Base-by-base conservation (phyloP, 345 rosid genomes). In the Crucihimalaya himalaica region DNA sequence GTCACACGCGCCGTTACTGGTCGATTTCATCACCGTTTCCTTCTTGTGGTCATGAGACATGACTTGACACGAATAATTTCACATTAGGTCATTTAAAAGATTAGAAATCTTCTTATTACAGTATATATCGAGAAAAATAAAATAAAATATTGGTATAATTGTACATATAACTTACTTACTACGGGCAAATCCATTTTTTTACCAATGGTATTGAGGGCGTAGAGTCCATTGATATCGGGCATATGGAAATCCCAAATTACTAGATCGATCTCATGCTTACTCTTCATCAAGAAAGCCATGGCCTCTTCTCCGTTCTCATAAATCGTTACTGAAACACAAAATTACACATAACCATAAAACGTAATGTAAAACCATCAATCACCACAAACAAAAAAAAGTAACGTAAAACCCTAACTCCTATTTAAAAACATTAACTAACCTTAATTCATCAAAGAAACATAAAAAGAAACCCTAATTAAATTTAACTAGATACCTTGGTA, bases 191-290 rank as follows among this genome's bases (percentile, higher is more conserved):
- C 43, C 58, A 62, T 68, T 6, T 43, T 42, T 61, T 52, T 62
- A 34, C 13, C 10, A 35, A 68, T 53, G 64, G 19, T 31, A 5
- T 40, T 61, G 50, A 76, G 74, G 62, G 79, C 79, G 13, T 68
- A 27, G 14, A 53, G 31, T 43, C 31, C 79, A 69, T 61, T 54
- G 35, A 68, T 61, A 14, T 50, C 39, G 3, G 54, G 63, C 48
- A 68, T 39, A 52, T 75, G 56, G 46, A 52, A 62, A 62, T 76
- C 79, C 79, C 74, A 76, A 51, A 76, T 19, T 37, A 76, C 74
- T 13, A 76, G 27, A 43, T 68, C 79, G 9, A 69, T 18, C 64
- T 61, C 70, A 31, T 68, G 63, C 56, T 68, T 76, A 11, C 19
- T 61, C 64, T 3, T 76, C 57, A 5, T 34, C 31, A 76, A 31